Percentiles rank a stretch among this genome's conserved stretches.
phyloP scores from a whole-genome alignment of 2,329 filamentous ascomycete species.

The Sordariomycetes sp. region DNA sequence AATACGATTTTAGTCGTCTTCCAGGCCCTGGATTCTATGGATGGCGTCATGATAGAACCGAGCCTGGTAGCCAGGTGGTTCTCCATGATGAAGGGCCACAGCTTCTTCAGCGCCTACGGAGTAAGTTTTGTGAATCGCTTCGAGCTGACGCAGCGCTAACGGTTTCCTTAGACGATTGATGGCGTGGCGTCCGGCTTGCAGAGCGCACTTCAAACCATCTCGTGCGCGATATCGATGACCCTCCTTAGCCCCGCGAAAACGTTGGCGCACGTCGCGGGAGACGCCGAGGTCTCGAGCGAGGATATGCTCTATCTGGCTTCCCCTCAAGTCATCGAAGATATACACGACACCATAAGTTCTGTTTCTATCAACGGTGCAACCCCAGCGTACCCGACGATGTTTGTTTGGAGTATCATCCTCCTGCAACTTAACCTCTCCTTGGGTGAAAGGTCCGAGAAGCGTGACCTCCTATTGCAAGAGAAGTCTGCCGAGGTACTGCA shows the following conservation, averaged over 20 bases:
- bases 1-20: conserved; percentile 65
- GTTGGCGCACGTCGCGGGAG: conserved; percentile 40
- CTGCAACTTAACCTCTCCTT: conserved; percentile 54
- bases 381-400: conserved; percentile 58
- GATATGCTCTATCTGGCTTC: conserved; percentile 50
- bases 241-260: conserved; percentile 54
- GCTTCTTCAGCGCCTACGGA: conserved; percentile 55
- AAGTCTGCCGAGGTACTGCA: conserved; percentile 43
- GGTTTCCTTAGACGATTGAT: conserved; percentile 1
- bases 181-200: conserved; percentile 6
- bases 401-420: conserved; percentile 71
- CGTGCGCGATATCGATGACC: conserved; percentile 56
- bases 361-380: conserved; percentile 42
- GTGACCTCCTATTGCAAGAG: conserved; percentile 44
- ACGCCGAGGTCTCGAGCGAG: conserved; percentile 25
- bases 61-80: conserved; percentile 60
- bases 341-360: conserved; percentile 58
- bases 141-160: background rate
- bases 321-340: conserved; percentile 52
- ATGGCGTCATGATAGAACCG: conserved; percentile 40
- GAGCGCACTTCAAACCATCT: conserved; percentile 41
- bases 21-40: conserved; percentile 50
- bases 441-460: conserved; percentile 45
- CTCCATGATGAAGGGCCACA: conserved; percentile 50
- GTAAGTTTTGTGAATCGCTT: conserved; percentile 23